Conservation (phyloP, 306 rosid species). For the Vigna nakashimae region DNA sequence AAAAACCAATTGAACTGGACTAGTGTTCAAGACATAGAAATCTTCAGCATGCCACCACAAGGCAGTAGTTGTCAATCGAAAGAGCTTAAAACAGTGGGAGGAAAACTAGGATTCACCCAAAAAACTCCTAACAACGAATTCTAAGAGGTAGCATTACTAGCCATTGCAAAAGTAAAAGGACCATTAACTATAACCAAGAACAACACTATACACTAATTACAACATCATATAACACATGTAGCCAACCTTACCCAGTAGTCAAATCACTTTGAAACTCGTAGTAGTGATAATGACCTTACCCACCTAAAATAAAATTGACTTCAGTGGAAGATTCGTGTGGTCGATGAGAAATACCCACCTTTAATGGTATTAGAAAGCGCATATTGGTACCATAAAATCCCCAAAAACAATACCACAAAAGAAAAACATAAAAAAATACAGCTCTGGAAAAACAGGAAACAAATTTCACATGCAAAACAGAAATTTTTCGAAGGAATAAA, state of each 20-base stretch:
- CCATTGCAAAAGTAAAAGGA: constrained; percentile 1
- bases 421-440: neutral
- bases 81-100: neutral
- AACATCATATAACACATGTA: no score
- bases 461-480: neutral
- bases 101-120: neutral
- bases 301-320: no score
- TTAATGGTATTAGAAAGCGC: no score
- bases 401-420: neutral
- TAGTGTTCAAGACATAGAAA: neutral
- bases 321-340: no score
- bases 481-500: neutral
- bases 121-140: neutral
- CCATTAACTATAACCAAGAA: neutral
- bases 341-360: no score
- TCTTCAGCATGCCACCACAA: neutral
- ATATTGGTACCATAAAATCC: neutral
- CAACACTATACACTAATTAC: neutral
- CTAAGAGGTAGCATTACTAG: neutral
- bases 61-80: neutral
- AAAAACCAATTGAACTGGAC: neutral
- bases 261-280: no score
- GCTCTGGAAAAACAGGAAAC: neutral
- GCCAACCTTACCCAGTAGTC: no score
- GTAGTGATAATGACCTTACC: no score